Evolutionary conservation across 202 grass and related monocot species (phyloP).

Genomic region (Schoenoplectus tabernaemontani): DNA sequence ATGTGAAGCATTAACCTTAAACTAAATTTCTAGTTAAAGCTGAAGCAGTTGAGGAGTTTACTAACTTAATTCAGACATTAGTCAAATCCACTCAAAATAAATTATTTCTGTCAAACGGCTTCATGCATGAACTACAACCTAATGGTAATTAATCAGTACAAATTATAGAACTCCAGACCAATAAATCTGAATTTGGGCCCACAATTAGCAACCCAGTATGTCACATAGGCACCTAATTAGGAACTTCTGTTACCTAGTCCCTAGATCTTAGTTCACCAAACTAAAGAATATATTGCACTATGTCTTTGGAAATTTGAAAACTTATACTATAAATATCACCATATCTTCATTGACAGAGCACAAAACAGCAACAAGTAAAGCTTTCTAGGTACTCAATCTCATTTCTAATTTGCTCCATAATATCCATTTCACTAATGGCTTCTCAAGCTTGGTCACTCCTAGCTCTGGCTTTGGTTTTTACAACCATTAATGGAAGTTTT

Average conservation of each 20-base stretch:
- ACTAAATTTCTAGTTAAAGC: background rate
- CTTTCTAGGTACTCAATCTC: background rate
- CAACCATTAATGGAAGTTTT: conserved; percentile 37
- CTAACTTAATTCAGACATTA: background rate
- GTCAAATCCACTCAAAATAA: background rate
- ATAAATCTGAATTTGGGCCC: background rate
- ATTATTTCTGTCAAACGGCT: background rate
- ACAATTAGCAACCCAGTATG: background rate
- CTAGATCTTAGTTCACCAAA: conserved; percentile 5
- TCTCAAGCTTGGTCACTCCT: conserved; percentile 25
- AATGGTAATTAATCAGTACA: too few species aligned
- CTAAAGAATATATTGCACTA: background rate
- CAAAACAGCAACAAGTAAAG: conserved; percentile 11
- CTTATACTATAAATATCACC: conserved; percentile 20
- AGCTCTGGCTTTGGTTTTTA: conserved; percentile 30
- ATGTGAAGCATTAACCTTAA: too few species aligned
- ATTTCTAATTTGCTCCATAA: background rate
- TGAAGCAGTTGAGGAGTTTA: conserved; percentile 15
- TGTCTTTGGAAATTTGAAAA: background rate
- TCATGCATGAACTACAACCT: too few species aligned
- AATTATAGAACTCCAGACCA: background rate
- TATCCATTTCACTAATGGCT: conserved; percentile 30
- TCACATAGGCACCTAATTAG: background rate
- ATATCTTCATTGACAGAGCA: background rate
- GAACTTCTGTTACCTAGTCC: background rate